Evolutionary conservation across 2,329 filamentous ascomycete species (phyloP).

Genomic region (Aspergillus ibericus): DNA sequence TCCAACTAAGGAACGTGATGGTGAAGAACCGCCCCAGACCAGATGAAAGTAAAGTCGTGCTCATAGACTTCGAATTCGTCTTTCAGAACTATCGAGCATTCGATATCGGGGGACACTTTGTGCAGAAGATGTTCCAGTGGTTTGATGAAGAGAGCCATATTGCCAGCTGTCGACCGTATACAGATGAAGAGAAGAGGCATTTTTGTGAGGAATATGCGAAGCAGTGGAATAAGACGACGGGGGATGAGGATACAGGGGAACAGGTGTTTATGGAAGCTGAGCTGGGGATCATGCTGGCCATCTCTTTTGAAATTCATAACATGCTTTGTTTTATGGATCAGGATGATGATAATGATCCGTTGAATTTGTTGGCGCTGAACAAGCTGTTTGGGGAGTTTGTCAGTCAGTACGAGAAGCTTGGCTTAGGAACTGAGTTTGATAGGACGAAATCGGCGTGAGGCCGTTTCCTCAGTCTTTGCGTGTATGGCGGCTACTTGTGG

Average conservation of each 20-base stretch:
- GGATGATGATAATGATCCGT: not conserved
- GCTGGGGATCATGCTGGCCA: not conserved
- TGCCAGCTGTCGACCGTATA: not conserved
- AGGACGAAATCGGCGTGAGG: too few species aligned
- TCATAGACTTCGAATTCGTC: not conserved
- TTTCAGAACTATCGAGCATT: not conserved
- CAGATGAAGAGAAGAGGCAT: not conserved
- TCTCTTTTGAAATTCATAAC: not conserved
- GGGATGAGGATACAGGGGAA: not conserved
- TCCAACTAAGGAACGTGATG: not conserved
- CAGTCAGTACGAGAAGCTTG: not conserved
- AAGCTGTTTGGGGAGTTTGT: not conserved
- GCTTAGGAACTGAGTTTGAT: not conserved
- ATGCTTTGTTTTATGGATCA: not conserved
- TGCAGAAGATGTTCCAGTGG: not conserved
- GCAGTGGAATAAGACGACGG: not conserved
- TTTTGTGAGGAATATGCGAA: not conserved
- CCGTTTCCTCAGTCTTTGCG: too few species aligned
- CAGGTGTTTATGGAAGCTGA: not conserved
- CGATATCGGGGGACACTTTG: not conserved
- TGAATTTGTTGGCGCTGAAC: not conserved
- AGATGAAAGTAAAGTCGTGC: not conserved
- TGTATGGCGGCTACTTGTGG: too few species aligned
- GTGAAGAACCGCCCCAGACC: not conserved
- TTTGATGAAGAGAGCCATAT: not conserved